Conservation (phyloP, 805 yeast species). For the Pichia ethanolica region DNA sequence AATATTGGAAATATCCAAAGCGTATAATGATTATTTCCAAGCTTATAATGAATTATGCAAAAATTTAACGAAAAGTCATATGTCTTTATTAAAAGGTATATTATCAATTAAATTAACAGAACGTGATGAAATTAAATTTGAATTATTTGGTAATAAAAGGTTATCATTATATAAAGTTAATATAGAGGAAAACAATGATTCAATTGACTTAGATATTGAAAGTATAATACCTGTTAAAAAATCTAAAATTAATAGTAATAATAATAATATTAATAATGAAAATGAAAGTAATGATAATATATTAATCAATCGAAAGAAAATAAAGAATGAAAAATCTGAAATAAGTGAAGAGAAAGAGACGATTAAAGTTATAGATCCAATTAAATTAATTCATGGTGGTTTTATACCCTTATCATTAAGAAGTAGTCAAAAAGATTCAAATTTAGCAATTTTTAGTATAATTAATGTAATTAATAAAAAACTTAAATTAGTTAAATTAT, state of each 20-base stretch:
- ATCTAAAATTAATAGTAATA: not conserved
- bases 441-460: conserved; percentile 6
- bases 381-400: conserved; percentile 23
- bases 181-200: conserved; percentile 1
- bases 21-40: conserved; percentile 3
- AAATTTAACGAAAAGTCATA: not conserved
- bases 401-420: conserved; percentile 17
- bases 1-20: not conserved
- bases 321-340: conserved; percentile 13
- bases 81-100: not conserved
- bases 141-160: conserved; percentile 3
- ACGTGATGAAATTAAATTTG: conserved; percentile 10
- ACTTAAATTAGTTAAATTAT: conserved; percentile 4
- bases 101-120: conserved; percentile 10
- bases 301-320: conserved; percentile 6
- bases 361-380: conserved; percentile 14
- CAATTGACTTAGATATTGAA: not conserved
- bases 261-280: not conserved
- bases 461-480: conserved; percentile 11
- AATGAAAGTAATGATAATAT: not conserved
- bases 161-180: not conserved
- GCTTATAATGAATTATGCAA: not conserved
- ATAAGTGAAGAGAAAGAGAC: not conserved
- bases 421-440: conserved; percentile 14
- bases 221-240: not conserved